Evolutionary conservation across 306 rosid genomes (phyloP).

Genomic region (Cucurbita ficifolia): DNA sequence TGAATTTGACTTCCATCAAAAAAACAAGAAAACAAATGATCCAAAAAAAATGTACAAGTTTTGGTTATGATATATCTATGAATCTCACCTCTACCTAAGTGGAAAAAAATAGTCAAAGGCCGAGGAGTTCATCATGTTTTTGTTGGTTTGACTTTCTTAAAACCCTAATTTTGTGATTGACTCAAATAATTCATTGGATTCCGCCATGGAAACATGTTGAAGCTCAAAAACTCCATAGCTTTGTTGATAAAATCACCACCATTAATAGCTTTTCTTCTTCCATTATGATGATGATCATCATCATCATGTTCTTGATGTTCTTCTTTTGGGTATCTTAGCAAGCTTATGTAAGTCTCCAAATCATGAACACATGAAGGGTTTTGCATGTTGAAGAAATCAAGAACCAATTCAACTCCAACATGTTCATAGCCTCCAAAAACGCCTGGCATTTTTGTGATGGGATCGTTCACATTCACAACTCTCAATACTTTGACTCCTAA

Average conservation of each 20-base stretch:
- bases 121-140: not conserved
- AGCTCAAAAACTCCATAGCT: slow-evolving; percentile 22
- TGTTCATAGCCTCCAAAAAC: slow-evolving; percentile 73
- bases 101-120: slow-evolving; percentile 1
- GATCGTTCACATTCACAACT: slow-evolving; percentile 63
- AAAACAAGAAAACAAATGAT: not conserved
- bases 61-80: not conserved
- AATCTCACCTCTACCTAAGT: not conserved
- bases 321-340: slow-evolving; percentile 28
- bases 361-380: slow-evolving; percentile 94
- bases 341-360: slow-evolving; percentile 44
- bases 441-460: slow-evolving; percentile 80
- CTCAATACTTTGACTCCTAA: slow-evolving; percentile 68
- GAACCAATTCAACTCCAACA: slow-evolving; percentile 68
- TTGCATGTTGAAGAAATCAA: slow-evolving; percentile 67
- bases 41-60: not conserved
- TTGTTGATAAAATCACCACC: slow-evolving; percentile 17
- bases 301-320: not conserved
- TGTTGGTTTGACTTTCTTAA: not conserved
- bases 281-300: slow-evolving; percentile 1
- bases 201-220: slow-evolving; percentile 21
- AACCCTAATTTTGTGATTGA: slow-evolving; percentile 16
- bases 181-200: slow-evolving; percentile 7
- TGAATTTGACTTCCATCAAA: not conserved
- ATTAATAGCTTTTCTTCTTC: not conserved